A percentile compares a stretch with the other conserved stretches of the same genome.
Conservation (phyloP, 257 asterid genomes). For the Solanum clarkiae region DNA sequence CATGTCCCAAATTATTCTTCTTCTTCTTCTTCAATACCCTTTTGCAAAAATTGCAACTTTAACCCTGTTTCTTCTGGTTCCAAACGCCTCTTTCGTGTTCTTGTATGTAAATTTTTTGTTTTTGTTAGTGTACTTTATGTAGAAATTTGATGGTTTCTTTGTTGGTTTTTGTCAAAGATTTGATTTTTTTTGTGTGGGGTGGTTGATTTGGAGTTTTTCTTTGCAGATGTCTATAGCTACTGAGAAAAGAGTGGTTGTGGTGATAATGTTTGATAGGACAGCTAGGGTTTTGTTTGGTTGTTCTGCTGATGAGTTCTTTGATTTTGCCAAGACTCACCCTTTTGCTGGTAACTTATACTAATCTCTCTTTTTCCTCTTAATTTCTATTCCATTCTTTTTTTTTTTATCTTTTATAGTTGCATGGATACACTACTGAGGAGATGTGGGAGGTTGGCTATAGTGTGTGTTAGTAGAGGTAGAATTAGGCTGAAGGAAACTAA, state of each 20-base stretch:
- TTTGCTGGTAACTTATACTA: conserved; percentile 34
- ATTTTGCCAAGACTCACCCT: conserved; percentile 66
- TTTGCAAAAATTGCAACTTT: conserved; percentile 43
- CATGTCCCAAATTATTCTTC: background rate
- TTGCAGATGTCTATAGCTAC: conserved; percentile 80
- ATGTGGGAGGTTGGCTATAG: background rate
- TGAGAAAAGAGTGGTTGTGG: conserved; percentile 51
- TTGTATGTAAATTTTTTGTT: conserved; percentile 30
- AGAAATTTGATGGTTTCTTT: background rate
- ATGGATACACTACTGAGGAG: background rate
- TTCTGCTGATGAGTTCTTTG: conserved; percentile 75
- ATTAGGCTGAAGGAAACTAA: background rate
- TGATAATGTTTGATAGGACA: conserved; percentile 81
- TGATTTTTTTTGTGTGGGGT: background rate
- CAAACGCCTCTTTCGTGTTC: conserved; percentile 66
- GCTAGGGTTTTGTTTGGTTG: conserved; percentile 85
- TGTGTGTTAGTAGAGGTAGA: background rate
- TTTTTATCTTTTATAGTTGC: background rate
- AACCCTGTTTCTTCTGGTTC: conserved; percentile 34
- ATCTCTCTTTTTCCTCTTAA: background rate
- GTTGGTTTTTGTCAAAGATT: background rate
- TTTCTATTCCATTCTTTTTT: background rate
- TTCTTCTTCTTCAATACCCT: background rate
- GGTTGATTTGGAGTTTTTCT: background rate
- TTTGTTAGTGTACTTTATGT: background rate